Evolutionary conservation across 2,329 filamentous ascomycete genomes (phyloP), one percentile per base, ranked within the genome.

Genomic region (Helotiales sp.): DNA sequence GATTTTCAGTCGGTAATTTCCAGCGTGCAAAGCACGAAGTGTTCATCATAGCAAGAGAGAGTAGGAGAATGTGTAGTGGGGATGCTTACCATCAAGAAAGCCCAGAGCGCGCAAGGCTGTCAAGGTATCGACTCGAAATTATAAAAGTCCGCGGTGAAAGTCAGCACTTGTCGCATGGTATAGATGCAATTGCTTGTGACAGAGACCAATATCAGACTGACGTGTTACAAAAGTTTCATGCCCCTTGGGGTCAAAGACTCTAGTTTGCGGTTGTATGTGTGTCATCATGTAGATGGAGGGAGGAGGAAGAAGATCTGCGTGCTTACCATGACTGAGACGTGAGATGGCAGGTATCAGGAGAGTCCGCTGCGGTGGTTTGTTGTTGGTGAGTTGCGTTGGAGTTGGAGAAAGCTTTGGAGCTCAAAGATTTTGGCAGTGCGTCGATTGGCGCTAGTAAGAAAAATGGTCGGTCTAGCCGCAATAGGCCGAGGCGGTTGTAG

Each of bases 1-100:
- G 80, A 79, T 78, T 74, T 77, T 96, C 89, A 85, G 91, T 86
- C 91, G 91, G 91, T 96, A 96, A 96, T 88, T 95, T 93, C 90
- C 90, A 93, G 91, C 90, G 81, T 70, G 67, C 66, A 69, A 68
- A 69, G 69, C 69, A 71, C 62, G 62, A 62, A 67, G 65, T 67
- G 70, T 67, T 69, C 69, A 71, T 72, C 69, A 71, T 62, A 66
- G 64, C 66, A 54, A 64, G 46, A 38, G 27, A 25, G 34, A 46
- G 67, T 73, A 59, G 74, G 73, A 46, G 61, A 66, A 56, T 70
- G 55, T 34, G 29, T 29, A 52, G 44, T 25, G 7, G n/a, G 54
- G 48, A 38, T 30, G 56, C 56, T 59, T 55, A 54, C 59, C 49
- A 55, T 12, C 6, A 15, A 25, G 10, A 15, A 12, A 15, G 12